Base-by-base conservation (phyloP, 1,284 basidiomycete species). In the Ganoderma lucidum region DNA sequence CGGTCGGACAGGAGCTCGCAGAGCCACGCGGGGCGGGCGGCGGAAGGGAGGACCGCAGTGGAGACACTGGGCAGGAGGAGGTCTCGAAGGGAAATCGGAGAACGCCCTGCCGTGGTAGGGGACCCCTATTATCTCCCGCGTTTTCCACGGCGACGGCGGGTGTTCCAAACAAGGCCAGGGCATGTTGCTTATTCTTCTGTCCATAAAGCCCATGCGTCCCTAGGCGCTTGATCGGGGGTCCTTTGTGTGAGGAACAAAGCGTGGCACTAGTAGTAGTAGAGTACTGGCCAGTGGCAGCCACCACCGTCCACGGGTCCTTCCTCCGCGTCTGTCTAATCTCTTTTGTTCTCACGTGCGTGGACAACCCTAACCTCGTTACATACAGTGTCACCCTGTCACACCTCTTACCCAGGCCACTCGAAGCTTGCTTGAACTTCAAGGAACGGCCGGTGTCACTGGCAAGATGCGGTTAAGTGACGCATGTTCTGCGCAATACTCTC, bases 291-390 rank as follows among this genome's bases (percentile, higher is more conserved):
- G 23, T 23, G 23, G 59, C 41, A 28, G 19, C 9, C 12, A 28
- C 45, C n/a, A n/a, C 9, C 28, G 6, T 42, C 8, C 4, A 35
- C 23, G 37, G 9, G 37, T 37, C 37, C 39, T 23, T 15, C 8
- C 14, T 6, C 28, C 12, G 65, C 51, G 60, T 42, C 60, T 64
- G 9, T 28, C 15, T 17, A n/a, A 12, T 42, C 59, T 35, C 44
- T 30, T 39, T 60, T 65, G 72, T 73, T 23, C 65, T 70, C 72
- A 73, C 72, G 72, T 73, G 72, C 62, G 62, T 61, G 58, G 32
- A 9, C 9, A 62, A 64, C 71, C 69, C 67, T 68, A 72, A 70
- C 66, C 71, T 39, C 44, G 62, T 15, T 1, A 28, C 44, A 23
- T 1, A 28, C 44, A 23, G 32, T 10, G 69, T 70, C 71, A 72